Conservation (phyloP, 805 yeast genomes). For the Ogataea polymorpha region DNA sequence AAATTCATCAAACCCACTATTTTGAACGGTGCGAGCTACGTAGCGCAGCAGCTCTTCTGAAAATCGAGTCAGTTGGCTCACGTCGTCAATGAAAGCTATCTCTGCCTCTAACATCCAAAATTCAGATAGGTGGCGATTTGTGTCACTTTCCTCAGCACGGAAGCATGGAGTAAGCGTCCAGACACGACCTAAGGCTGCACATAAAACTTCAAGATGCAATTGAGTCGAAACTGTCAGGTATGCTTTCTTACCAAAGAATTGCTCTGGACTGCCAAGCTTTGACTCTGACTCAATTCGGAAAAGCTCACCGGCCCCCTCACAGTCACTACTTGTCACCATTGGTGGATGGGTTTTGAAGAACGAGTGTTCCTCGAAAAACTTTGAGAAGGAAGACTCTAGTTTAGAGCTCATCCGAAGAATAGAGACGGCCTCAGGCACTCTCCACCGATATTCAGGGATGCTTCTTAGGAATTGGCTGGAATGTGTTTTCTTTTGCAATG, state of each 20-base stretch:
- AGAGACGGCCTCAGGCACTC: slow-evolving; percentile 62
- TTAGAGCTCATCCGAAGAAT: slow-evolving; percentile 70
- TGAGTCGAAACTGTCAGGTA: slow-evolving; percentile 90
- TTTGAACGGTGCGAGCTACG: slow-evolving; percentile 36
- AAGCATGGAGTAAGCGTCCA: slow-evolving; percentile 92
- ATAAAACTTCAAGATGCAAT: slow-evolving; percentile 78
- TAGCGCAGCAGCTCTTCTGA: slow-evolving; percentile 68
- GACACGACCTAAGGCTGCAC: slow-evolving; percentile 71
- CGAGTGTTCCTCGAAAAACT: slow-evolving; percentile 50
- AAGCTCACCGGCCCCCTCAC: slow-evolving; percentile 97
- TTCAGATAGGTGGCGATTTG: slow-evolving; percentile 87
- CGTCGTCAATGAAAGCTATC: slow-evolving; percentile 57
- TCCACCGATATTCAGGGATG: slow-evolving; percentile 75
- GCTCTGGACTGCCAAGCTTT: slow-evolving; percentile 19
- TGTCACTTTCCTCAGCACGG: slow-evolving; percentile 89
- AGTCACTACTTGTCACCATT: slow-evolving; percentile 80
- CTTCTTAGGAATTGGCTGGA: slow-evolving; percentile 63
- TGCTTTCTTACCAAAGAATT: slow-evolving; percentile 64
- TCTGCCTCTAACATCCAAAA: slow-evolving; percentile 99
- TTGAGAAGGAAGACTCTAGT: slow-evolving; percentile 50
- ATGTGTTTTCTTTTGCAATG: slow-evolving; percentile 79
- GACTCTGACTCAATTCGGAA: slow-evolving; percentile 50
- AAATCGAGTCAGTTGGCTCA: slow-evolving; percentile 59
- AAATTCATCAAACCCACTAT: slow-evolving; percentile 22
- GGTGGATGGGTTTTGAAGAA: slow-evolving; percentile 85